phyloP scores from a whole-genome alignment of 1,139 yeast genomes.

The Pneumocystis wakefieldiae region DNA sequence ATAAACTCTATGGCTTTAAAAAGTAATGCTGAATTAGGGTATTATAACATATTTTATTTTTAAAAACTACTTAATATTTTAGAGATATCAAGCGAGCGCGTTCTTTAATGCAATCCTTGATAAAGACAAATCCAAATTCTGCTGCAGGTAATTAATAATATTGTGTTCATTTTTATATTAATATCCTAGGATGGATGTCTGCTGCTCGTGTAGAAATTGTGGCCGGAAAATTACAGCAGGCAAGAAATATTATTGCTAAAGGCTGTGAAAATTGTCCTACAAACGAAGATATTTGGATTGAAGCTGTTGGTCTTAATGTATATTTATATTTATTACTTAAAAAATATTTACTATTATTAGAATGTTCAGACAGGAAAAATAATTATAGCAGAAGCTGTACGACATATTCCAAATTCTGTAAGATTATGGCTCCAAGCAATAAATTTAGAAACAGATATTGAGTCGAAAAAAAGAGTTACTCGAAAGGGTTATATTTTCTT shows the following conservation, averaged over 20 bases:
- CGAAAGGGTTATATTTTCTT: conserved; percentile 30
- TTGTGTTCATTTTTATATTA: background rate
- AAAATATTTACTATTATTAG: background rate
- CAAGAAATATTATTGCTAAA: conserved; percentile 46
- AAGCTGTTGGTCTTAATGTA: conserved; percentile 51
- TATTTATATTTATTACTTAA: conserved; percentile 12
- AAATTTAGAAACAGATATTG: conserved; percentile 44
- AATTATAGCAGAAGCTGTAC: conserved; percentile 53
- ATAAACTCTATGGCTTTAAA: conserved; percentile 20
- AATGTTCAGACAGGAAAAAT: conserved; percentile 31
- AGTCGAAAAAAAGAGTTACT: conserved; percentile 40
- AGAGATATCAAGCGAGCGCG: conserved; percentile 46
- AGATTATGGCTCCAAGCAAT: conserved; percentile 60
- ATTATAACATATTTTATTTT: background rate
- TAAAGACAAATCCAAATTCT: conserved; percentile 58
- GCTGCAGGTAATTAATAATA: conserved; percentile 27
- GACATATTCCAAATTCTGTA: conserved; percentile 40
- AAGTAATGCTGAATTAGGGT: conserved; percentile 22
- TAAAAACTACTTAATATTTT: background rate
- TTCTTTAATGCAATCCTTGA: conserved; percentile 46
- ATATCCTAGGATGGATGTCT: conserved; percentile 57
- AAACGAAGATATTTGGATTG: conserved; percentile 70
- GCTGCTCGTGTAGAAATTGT: conserved; percentile 67
- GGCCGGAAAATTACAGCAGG: conserved; percentile 38
- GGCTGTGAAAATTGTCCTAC: conserved; percentile 60